Evolutionary conservation across 345 rosid genomes (phyloP), one percentile per base, ranked within the genome.

Genomic region (Salix koriyanagi): DNA sequence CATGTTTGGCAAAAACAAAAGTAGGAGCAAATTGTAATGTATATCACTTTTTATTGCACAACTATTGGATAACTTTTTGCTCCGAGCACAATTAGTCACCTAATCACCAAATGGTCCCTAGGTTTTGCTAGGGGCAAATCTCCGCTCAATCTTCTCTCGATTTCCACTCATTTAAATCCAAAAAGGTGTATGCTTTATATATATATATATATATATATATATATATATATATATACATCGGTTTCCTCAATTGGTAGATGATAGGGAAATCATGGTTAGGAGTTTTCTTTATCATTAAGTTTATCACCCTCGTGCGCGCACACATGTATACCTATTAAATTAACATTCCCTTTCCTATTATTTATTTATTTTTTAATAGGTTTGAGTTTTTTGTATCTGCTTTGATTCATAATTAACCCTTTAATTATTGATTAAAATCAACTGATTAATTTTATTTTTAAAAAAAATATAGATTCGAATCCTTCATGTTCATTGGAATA

Each of bases 81-180:
- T 70, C 65, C 21, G 9, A 50, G 74, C 4, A 58, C 3, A 58
- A 58, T 67, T 62, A 77, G 78, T 67, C 80, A 85, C 79, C 76
- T 62, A 82, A 70, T 58, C 42, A 60, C 36, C 44, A 42, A 60
- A 52, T 70, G 79, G 78, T 72, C 79, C 78, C 75, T 66, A 44
- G 81, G 69, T 76, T 78, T 70, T 76, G 77, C 50, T 66, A 72
- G 80, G 82, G 71, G 69, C 88, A 83, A 54, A 84, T 85, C 87
- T 79, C 80, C 54, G 15, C 82, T 79, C 80, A 60, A 83, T 89
- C 90, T 87, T 76, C 79, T 75, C 85, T 84, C 82, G 85, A 84
- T 82, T 56, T 84, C 67, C 79, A 70, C 80, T 75, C 83, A 72
- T 80, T 82, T 77, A 80, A 87, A 70, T 42, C 85, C 75, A 69